A percentile compares a stretch with the other conserved stretches of the same genome.
These are phyloP conservation scores for Actinomortierella ambigua DNA, from an alignment of 371 early-diverging fungal species.

Conservation along the genomic window DNA sequence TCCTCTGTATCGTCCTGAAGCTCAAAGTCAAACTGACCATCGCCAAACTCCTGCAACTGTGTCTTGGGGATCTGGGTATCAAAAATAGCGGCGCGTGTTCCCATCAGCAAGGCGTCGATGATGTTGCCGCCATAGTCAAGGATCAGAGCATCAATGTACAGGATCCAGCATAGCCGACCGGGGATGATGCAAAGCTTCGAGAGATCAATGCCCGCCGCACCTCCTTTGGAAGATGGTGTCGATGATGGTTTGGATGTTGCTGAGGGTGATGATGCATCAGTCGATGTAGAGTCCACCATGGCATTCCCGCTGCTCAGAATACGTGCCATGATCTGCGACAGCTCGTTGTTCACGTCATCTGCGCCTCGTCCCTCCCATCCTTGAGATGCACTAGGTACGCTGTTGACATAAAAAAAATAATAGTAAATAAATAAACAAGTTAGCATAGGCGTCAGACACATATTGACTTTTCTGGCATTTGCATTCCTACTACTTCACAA, in stretches of 20 bases:
- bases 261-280: slow-evolving; percentile 13
- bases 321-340: slow-evolving; percentile 82
- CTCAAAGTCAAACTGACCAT: slow-evolving; percentile 87
- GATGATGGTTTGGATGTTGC: slow-evolving; percentile 1
- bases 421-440: slow-evolving; percentile 1
- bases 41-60: slow-evolving; percentile 69
- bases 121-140: slow-evolving; percentile 90
- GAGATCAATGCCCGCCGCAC: slow-evolving; percentile 84
- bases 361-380: slow-evolving; percentile 82
- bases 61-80: slow-evolving; percentile 88
- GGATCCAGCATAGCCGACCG: slow-evolving; percentile 87
- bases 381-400: slow-evolving; percentile 81
- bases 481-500: not conserved
- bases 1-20: slow-evolving; percentile 87
- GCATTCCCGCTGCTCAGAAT: slow-evolving; percentile 55
- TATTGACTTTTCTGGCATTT: not conserved
- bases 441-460: not conserved
- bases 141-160: slow-evolving; percentile 92
- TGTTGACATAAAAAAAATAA: slow-evolving; percentile 26
- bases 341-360: slow-evolving; percentile 82
- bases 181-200: slow-evolving; percentile 88
- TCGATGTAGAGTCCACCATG: slow-evolving; percentile 48
- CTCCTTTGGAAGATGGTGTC: not conserved
- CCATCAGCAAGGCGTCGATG: slow-evolving; percentile 83
- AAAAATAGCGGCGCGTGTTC: slow-evolving; percentile 83